These are phyloP conservation scores for Dillenia turbinata DNA, from an alignment of 164 flowering plant species.

Conservation along the genomic window DNA sequence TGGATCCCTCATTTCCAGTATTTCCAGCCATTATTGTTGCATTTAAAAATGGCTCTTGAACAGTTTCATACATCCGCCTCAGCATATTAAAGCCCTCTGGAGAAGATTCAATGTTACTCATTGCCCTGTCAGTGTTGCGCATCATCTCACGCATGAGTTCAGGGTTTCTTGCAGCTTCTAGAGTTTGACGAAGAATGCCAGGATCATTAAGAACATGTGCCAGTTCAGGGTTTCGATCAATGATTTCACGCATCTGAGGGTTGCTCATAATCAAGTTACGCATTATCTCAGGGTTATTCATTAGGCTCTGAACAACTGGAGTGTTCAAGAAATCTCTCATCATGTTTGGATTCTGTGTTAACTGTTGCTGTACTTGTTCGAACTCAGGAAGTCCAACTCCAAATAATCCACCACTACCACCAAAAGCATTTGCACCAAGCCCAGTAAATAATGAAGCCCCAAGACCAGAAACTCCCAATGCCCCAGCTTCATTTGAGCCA, in stretches of 20 bases:
- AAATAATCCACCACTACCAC: slow-evolving; percentile 24
- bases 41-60: slow-evolving; percentile 88
- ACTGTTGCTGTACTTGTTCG: slow-evolving; percentile 48
- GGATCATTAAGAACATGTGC: slow-evolving; percentile 42
- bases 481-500: slow-evolving; percentile 41
- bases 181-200: slow-evolving; percentile 56
- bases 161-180: slow-evolving; percentile 93
- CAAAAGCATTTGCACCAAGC: slow-evolving; percentile 40
- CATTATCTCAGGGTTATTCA: slow-evolving; percentile 51
- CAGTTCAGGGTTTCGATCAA: slow-evolving; percentile 43
- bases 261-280: slow-evolving; percentile 35
- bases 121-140: slow-evolving; percentile 97
- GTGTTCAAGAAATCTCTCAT: slow-evolving; percentile 51
- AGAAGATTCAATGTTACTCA: slow-evolving; percentile 95
- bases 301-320: slow-evolving; percentile 40
- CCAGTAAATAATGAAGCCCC: slow-evolving; percentile 66
- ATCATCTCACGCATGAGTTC: slow-evolving; percentile 99
- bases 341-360: slow-evolving; percentile 45
- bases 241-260: slow-evolving; percentile 41
- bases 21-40: slow-evolving; percentile 81
- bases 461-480: slow-evolving; percentile 46
- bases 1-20: slow-evolving; percentile 51
- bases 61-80: slow-evolving; percentile 98
- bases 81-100: slow-evolving; percentile 98
- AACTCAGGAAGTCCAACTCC: slow-evolving; percentile 44